Evolutionary conservation across 805 yeast genomes (phyloP).

Genomic region (Sugiyamaella qingdaonensis): DNA sequence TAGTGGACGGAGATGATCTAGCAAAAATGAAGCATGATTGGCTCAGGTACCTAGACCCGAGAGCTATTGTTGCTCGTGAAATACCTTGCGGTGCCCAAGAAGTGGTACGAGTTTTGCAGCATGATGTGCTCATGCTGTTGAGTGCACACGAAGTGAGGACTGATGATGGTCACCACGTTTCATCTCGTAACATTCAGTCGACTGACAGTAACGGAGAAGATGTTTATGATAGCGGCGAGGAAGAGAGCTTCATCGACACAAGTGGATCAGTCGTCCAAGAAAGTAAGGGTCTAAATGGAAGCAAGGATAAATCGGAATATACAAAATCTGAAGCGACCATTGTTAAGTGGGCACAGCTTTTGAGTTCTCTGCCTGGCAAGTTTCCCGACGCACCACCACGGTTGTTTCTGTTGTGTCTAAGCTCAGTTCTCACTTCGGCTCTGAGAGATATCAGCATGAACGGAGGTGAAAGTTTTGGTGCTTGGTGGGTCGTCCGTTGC

Average conservation of each 20-base stretch:
- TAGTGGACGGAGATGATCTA: slow-evolving; percentile 42
- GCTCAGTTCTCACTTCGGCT: slow-evolving; percentile 53
- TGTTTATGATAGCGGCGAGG: not conserved
- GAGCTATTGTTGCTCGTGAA: slow-evolving; percentile 45
- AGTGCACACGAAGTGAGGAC: slow-evolving; percentile 7
- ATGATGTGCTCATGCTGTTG: slow-evolving; percentile 29
- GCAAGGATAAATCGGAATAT: not conserved
- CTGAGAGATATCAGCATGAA: slow-evolving; percentile 57
- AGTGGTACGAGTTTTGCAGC: slow-evolving; percentile 26
- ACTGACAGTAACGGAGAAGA: not conserved
- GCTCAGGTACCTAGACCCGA: slow-evolving; percentile 46
- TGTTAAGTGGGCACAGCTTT: slow-evolving; percentile 37
- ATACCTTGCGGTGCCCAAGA: slow-evolving; percentile 41
- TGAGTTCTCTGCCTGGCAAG: slow-evolving; percentile 41
- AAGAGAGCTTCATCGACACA: not conserved
- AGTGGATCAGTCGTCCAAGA: not conserved
- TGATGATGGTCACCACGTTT: not conserved
- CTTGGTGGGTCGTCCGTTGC: slow-evolving; percentile 73
- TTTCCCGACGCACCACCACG: slow-evolving; percentile 53
- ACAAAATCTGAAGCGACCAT: slow-evolving; percentile 24
- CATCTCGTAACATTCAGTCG: not conserved
- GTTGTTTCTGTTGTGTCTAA: slow-evolving; percentile 49
- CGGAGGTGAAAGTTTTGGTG: slow-evolving; percentile 58
- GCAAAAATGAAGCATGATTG: slow-evolving; percentile 56
- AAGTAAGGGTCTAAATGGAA: not conserved